These are phyloP conservation scores for Castanea mollissima DNA, from an alignment of 306 rosid species.

Conservation along the genomic window DNA sequence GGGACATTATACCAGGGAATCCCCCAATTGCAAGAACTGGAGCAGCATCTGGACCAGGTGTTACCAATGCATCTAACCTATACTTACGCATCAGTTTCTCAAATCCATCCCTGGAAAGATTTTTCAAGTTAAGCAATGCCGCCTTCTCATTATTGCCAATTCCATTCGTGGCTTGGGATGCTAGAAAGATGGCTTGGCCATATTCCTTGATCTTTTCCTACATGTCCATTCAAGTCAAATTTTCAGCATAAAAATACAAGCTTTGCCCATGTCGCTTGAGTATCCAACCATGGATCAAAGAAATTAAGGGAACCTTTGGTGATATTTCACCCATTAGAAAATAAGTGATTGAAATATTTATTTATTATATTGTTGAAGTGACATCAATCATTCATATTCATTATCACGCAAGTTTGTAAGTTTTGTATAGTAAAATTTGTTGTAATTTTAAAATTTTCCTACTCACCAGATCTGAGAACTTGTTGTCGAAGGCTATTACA, in stretches of 20 bases:
- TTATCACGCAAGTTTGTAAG: no score
- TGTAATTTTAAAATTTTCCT: no score
- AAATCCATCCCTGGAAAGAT: not conserved
- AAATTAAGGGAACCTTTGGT: not conserved
- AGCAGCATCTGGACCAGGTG: not conserved
- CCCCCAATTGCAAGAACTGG: constrained; percentile 29
- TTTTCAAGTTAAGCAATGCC: not conserved
- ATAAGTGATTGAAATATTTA: no score
- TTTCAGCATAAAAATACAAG: not conserved
- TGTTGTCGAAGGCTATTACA: constrained; percentile 17
- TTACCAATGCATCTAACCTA: not conserved
- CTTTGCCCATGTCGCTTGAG: not conserved
- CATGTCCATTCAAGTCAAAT: not conserved
- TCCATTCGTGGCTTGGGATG: constrained; percentile 2
- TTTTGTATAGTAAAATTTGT: no score
- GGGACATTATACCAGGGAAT: constrained; percentile 33
- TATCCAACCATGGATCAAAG: not conserved
- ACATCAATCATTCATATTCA: no score
- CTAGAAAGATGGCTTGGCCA: not conserved
- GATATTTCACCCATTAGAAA: no score
- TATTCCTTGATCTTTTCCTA: constrained; percentile 6
- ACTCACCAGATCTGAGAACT: constrained; percentile 18
- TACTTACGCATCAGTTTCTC: not conserved
- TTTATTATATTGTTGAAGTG: no score
- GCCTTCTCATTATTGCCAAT: not conserved